phyloP scores from a whole-genome alignment of 495 filamentous ascomycete genomes.

The Pseudoneurospora amorphoporcata region DNA sequence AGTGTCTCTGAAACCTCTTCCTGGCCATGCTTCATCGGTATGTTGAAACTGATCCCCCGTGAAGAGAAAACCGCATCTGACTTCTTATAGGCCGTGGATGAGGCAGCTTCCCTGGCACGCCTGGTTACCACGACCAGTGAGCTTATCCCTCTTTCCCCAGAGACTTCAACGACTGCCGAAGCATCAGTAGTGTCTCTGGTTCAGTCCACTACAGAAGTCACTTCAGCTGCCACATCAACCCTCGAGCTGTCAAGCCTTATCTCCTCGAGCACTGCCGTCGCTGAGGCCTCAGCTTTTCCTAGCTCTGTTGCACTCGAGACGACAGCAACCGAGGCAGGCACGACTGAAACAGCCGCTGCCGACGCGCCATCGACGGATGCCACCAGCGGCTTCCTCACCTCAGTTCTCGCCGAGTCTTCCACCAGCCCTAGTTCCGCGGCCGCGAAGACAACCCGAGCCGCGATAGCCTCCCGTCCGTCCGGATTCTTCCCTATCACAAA shows the following conservation, averaged over 20 bases:
- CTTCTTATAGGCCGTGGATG: neutral
- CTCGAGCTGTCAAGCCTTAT: neutral
- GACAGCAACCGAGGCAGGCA: neutral
- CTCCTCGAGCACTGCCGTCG: neutral
- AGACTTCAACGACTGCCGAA: neutral
- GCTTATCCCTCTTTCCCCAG: neutral
- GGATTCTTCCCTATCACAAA: neutral
- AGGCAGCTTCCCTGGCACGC: neutral
- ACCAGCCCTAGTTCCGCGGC: neutral
- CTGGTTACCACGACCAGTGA: neutral
- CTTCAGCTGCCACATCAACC: neutral
- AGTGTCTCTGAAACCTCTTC: constrained; percentile 5
- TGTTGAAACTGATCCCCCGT: neutral
- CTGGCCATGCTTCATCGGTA: constrained; percentile 10
- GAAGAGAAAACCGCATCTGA: neutral
- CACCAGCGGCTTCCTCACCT: neutral
- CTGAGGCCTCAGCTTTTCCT: neutral
- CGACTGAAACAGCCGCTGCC: neutral
- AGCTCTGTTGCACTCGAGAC: neutral
- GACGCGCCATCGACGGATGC: neutral
- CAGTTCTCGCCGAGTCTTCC: neutral
- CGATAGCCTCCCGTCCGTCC: neutral
- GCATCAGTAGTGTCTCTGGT: neutral
- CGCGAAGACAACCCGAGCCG: neutral
- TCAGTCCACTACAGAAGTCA: neutral